These are phyloP conservation scores for Melanomma pulvis-pyrius DNA, from an alignment of 495 filamentous ascomycete genomes.

Conservation along the genomic window DNA sequence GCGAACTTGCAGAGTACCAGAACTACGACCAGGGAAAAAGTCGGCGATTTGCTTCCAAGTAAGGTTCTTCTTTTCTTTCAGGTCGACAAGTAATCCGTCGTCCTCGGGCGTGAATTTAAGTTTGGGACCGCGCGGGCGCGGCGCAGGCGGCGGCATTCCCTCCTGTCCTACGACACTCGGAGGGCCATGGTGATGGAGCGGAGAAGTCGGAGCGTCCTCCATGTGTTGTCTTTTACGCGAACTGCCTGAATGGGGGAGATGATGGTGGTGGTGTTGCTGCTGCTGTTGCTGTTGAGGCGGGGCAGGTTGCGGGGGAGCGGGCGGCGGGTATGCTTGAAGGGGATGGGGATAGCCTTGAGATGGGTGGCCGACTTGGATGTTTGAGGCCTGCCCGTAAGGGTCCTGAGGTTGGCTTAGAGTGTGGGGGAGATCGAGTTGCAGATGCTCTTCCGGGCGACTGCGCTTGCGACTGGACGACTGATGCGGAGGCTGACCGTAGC, in stretches of 20 bases:
- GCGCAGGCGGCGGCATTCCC: slow-evolving; percentile 80
- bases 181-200: slow-evolving; percentile 47
- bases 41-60: slow-evolving; percentile 97
- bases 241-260: slow-evolving; percentile 69
- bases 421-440: slow-evolving; percentile 32
- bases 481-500: slow-evolving; percentile 12
- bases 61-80: slow-evolving; percentile 90
- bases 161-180: slow-evolving; percentile 77
- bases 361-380: slow-evolving; percentile 33
- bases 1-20: slow-evolving; percentile 85
- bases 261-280: slow-evolving; percentile 49
- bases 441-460: slow-evolving; percentile 37
- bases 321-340: slow-evolving; percentile 38
- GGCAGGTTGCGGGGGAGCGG: slow-evolving; percentile 26
- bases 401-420: slow-evolving; percentile 34
- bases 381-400: slow-evolving; percentile 36
- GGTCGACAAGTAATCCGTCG: slow-evolving; percentile 77
- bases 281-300: slow-evolving; percentile 15
- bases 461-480: slow-evolving; percentile 37
- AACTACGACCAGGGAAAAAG: slow-evolving; percentile 87
- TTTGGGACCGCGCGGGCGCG: slow-evolving; percentile 77
- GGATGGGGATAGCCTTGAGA: slow-evolving; percentile 43
- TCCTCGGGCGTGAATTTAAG: slow-evolving; percentile 89
- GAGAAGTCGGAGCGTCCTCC: slow-evolving; percentile 37
- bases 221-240: slow-evolving; percentile 57